A percentile compares a stretch with the other conserved stretches of the same genome.
These are phyloP conservation scores for Penicillium dipodomyicola DNA, from an alignment of 495 filamentous ascomycete genomes.

Conservation along the genomic window DNA sequence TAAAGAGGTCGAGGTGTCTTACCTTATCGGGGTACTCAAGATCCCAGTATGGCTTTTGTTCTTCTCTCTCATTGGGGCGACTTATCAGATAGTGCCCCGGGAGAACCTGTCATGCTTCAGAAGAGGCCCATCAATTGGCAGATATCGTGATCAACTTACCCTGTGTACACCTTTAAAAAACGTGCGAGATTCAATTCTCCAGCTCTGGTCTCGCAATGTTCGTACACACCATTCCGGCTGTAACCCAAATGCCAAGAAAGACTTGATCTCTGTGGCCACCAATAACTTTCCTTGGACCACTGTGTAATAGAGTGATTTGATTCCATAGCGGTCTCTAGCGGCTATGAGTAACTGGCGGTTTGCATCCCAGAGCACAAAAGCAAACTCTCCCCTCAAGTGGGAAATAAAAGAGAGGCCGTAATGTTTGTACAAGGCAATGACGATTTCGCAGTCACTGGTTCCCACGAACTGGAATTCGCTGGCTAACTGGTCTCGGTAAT, in stretches of 20 bases:
- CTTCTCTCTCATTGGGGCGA: conserved; percentile 26
- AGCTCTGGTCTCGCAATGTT: no score
- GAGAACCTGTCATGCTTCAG: no score
- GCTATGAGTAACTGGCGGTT: no score
- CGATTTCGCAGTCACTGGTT: conserved; percentile 46
- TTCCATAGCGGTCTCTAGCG: conserved; percentile 42
- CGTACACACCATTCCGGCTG: conserved; percentile 40
- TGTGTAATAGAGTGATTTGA: conserved; percentile 45
- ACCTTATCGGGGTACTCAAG: conserved; percentile 48
- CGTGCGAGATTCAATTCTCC: no score
- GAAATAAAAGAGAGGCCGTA: conserved; percentile 46
- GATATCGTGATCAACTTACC: no score
- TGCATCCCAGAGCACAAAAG: conserved; percentile 48
- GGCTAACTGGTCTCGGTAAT: conserved; percentile 34
- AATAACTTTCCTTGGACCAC: conserved; percentile 34
- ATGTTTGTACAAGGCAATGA: conserved; percentile 49
- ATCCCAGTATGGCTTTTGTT: conserved; percentile 47
- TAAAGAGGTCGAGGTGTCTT: conserved; percentile 4
- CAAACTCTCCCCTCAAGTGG: conserved; percentile 51
- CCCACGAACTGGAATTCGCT: conserved; percentile 42
- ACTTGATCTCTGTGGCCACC: conserved; percentile 47
- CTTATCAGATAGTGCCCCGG: conserved; percentile 13
- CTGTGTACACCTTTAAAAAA: no score
- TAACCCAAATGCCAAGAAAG: conserved; percentile 46
- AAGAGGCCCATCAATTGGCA: no score